Evolutionary conservation across 371 early-diverging fungal species (phyloP), one percentile per base, ranked within the genome.

Genomic region (Mortierella sp.): DNA sequence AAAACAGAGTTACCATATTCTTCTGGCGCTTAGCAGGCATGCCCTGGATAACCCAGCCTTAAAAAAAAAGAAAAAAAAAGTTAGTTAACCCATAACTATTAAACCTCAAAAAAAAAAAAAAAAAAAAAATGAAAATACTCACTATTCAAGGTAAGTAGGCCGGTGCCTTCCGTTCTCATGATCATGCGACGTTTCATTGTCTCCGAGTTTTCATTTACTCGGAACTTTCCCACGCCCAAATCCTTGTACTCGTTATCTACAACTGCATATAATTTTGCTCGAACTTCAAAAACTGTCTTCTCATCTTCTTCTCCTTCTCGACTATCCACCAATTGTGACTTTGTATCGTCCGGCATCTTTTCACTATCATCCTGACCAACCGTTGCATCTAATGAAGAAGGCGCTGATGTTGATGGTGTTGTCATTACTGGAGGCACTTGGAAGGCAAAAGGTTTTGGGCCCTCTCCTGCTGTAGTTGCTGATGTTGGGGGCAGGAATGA

Each of bases 271-370:
- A 80, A 43, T 45, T 74, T 80, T 28, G 80, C 80, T 1, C 75
- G 64, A 5, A 68, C 65, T 58, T 80, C 80, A 57, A 56, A 70
- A 17, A 80, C 72, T 1, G 80, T 80, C 31, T 23, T 26, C 40
- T 80, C 80, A 22, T 47, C 75, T 32, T 80, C 75, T 10, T 80
- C 80, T 1, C 80, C 80, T 31, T 70, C 74, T 3, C 72, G 65
- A 6, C n/a, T 72, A 19, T 77, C 80, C 34, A 64, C 53, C 37
- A 75, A 64, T 19, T 80, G 57, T 10, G 80, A 70, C 31, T 74
- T 74, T 19, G 71, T 71, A 61, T 80, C 80, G 17, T 70, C 75
- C 8, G 71, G 71, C 56, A 74, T 65, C 61, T 68, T 68, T 29
- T 70, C 71, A 13, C 40, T 34, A 28, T 63, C 68, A 8, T 42